Evolutionary conservation across 331 rosid genomes (phyloP).

Genomic region (Spiraea crenata): DNA sequence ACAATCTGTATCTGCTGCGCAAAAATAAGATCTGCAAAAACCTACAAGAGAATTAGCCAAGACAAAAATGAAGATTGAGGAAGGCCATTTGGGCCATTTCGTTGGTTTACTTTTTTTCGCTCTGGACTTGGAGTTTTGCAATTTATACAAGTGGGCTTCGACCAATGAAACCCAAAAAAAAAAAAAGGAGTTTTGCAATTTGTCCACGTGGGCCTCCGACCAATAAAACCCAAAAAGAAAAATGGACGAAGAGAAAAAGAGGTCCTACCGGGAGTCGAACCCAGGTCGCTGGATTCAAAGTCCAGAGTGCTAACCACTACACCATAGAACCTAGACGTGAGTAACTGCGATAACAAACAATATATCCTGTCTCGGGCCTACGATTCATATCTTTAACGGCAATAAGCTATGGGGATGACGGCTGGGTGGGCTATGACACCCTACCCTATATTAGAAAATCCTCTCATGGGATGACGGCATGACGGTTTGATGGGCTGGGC

Average conservation of each 20-base stretch:
- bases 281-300: conserved; percentile 77
- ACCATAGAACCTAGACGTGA: conserved; percentile 49
- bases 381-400: too few species aligned
- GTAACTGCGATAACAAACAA: fast-evolving
- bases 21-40: too few species aligned
- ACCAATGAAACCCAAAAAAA: neutral
- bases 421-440: too few species aligned
- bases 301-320: conserved; percentile 84
- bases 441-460: too few species aligned
- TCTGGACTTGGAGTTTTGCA: neutral
- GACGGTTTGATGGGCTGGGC: too few species aligned
- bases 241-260: neutral
- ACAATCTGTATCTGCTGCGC: too few species aligned
- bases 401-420: too few species aligned
- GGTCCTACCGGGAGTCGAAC: conserved; percentile 87
- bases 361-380: too few species aligned
- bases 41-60: neutral
- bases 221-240: neutral
- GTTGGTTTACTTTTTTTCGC: neutral
- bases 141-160: neutral
- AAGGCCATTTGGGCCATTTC: neutral
- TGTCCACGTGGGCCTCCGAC: neutral
- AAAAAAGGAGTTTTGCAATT: too few species aligned
- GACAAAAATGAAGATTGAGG: neutral
- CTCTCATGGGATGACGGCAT: too few species aligned